Evolutionary conservation across 2,329 filamentous ascomycete genomes (phyloP).

Genomic region (Exophiala spinifera): DNA sequence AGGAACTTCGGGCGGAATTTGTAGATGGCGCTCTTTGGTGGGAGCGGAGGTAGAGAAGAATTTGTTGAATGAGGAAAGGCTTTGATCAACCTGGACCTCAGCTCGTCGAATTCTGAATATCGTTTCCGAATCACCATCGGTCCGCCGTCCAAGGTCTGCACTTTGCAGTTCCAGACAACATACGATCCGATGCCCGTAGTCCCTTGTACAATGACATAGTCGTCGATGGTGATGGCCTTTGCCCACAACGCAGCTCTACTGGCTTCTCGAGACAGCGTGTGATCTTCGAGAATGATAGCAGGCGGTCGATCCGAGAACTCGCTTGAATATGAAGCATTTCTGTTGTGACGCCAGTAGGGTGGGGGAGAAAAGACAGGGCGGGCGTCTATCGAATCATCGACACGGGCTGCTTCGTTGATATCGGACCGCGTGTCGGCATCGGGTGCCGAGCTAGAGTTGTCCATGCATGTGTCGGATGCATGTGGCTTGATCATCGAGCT

Average conservation of each 20-base stretch:
- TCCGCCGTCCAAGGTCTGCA: slow-evolving; percentile 73
- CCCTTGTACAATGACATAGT: slow-evolving; percentile 60
- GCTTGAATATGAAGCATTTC: slow-evolving; percentile 41
- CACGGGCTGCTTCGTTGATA: not conserved
- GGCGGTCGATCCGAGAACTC: slow-evolving; percentile 41
- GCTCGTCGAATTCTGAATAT: slow-evolving; percentile 90
- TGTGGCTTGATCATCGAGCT: not conserved
- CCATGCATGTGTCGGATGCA: slow-evolving; percentile 20
- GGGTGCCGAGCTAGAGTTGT: slow-evolving; percentile 6
- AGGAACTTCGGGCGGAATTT: slow-evolving; percentile 79
- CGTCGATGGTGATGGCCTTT: slow-evolving; percentile 58
- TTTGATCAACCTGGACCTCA: slow-evolving; percentile 68
- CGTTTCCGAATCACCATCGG: slow-evolving; percentile 59
- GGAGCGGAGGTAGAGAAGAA: slow-evolving; percentile 68
- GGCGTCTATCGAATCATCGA: slow-evolving; percentile 1
- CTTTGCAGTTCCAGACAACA: slow-evolving; percentile 87
- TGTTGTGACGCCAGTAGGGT: slow-evolving; percentile 47
- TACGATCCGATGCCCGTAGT: slow-evolving; percentile 69
- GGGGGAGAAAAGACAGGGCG: slow-evolving; percentile 28
- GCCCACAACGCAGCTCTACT: slow-evolving; percentile 61
- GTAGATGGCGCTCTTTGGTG: slow-evolving; percentile 84
- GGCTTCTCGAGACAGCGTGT: slow-evolving; percentile 54
- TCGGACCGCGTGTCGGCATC: slow-evolving; percentile 8
- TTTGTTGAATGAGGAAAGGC: slow-evolving; percentile 81
- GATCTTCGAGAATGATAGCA: slow-evolving; percentile 61